Conservation (phyloP, 768 basidiomycete genomes). For the Kwoniella bestiolae region DNA sequence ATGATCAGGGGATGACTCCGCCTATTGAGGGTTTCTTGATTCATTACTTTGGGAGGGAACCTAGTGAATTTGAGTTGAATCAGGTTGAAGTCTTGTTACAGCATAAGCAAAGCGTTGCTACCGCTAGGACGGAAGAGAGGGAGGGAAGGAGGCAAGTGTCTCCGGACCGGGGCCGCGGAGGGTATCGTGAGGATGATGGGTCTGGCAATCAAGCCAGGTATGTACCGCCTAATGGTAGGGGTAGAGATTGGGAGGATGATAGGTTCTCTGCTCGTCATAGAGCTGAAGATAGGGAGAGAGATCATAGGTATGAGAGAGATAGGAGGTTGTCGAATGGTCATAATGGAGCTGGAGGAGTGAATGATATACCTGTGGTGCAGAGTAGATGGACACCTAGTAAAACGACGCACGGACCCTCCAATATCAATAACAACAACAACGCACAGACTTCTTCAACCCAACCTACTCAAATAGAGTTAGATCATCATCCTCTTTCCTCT, state of each 20-base stretch:
- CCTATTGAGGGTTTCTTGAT: conserved; percentile 37
- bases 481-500: neutral
- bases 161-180: too few relatives aligned
- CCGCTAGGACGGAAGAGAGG: too few relatives aligned
- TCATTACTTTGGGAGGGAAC: conserved; percentile 43
- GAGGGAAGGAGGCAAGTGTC: too few relatives aligned
- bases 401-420: neutral
- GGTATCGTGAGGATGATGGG: too few relatives aligned
- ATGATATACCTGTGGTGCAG: conserved; percentile 10
- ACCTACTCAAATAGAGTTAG: neutral
- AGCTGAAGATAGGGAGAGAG: neutral
- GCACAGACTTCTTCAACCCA: neutral
- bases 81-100: conserved; percentile 35
- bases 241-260: neutral
- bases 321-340: neutral
- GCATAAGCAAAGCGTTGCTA: conserved; percentile 11
- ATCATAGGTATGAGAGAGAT: neutral
- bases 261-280: neutral
- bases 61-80: conserved; percentile 28
- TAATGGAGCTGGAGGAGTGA: conserved; percentile 7
- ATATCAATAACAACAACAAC: neutral
- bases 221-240: too few relatives aligned
- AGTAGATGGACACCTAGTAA: conserved; percentile 15
- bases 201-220: too few relatives aligned
- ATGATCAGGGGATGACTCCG: conserved; percentile 29